Conservation (phyloP, 2,329 filamentous ascomycete genomes). For the Berkeleyomyces basicola region DNA sequence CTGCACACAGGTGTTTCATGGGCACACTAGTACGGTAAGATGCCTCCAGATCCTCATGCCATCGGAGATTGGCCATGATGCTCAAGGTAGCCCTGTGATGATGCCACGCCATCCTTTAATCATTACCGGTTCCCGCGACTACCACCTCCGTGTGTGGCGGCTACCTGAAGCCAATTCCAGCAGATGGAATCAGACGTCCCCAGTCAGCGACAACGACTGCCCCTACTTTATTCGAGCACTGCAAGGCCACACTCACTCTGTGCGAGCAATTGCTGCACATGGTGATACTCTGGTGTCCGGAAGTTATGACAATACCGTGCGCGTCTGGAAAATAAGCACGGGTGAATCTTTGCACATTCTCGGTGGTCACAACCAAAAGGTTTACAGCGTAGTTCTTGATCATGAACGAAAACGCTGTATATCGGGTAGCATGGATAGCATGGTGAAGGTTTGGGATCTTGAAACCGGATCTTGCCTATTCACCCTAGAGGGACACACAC, state of each 20-base stretch:
- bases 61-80: constrained; percentile 52
- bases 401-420: constrained; percentile 87
- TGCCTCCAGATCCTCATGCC: constrained; percentile 92
- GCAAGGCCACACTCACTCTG: constrained; percentile 77
- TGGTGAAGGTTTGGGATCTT: constrained; percentile 95
- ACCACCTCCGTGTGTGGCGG: constrained; percentile 85
- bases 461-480: constrained; percentile 71
- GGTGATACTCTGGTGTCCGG: constrained; percentile 93
- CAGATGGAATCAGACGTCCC: constrained; percentile 62
- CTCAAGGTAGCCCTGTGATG: constrained; percentile 62
- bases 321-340: constrained; percentile 95
- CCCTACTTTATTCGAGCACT: constrained; percentile 87
- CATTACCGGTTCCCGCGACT: constrained; percentile 92
- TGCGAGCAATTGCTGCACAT: constrained; percentile 87
- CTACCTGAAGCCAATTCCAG: constrained; percentile 66
- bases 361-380: constrained; percentile 77
- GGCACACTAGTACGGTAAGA: constrained; percentile 91
- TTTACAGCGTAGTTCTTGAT: constrained; percentile 93
- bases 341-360: constrained; percentile 75
- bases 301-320: constrained; percentile 87
- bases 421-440: constrained; percentile 94
- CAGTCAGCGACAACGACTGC: constrained; percentile 54
- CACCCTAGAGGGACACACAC: constrained; percentile 81
- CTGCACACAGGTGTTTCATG: constrained; percentile 91
- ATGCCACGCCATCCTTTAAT: constrained; percentile 91